Percentiles rank a stretch among this genome's conserved stretches.
These are phyloP conservation scores for Microdochium nivale DNA, from an alignment of 2,329 filamentous ascomycete species.

Conservation along the genomic window DNA sequence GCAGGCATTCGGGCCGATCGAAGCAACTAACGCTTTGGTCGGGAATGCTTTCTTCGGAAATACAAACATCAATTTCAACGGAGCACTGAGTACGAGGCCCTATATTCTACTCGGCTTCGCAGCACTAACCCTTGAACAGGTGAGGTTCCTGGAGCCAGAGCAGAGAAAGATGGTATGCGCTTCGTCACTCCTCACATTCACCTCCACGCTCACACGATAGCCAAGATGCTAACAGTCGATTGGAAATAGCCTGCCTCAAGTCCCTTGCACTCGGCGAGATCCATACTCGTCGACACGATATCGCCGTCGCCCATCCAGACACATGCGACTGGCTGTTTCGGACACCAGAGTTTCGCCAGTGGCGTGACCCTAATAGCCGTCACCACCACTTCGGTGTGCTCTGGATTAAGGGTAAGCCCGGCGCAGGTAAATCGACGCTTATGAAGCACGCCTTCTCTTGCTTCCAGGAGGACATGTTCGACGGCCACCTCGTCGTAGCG, in stretches of 20 bases:
- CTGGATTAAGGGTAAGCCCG: constrained; percentile 20
- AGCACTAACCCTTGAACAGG: no score
- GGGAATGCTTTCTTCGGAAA: no score
- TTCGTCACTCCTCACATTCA: no score
- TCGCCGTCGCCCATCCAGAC: constrained; percentile 3
- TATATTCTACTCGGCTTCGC: no score
- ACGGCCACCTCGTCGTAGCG: constrained; percentile 3
- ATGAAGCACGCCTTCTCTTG: constrained; percentile 11
- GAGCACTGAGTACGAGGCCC: no score
- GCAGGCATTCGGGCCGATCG: no score
- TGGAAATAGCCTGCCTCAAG: constrained; percentile 2
- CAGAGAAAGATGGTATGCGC: no score
- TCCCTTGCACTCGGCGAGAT: constrained; percentile 8
- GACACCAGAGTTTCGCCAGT: constrained; percentile 9
- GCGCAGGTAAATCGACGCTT: constrained; percentile 15
- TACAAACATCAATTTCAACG: no score
- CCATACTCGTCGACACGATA: constrained; percentile 8
- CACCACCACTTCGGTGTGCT: constrained; percentile 11
- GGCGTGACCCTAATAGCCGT: constrained; percentile 5
- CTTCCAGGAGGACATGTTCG: constrained; percentile 1
- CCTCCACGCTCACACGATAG: no score
- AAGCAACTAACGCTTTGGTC: no score
- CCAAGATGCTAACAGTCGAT: no score
- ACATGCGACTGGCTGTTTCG: constrained; percentile 15
- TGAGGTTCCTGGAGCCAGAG: no score